These are phyloP conservation scores for Schizophyllum amplum DNA, from an alignment of 1,284 basidiomycete species.

Conservation along the genomic window DNA sequence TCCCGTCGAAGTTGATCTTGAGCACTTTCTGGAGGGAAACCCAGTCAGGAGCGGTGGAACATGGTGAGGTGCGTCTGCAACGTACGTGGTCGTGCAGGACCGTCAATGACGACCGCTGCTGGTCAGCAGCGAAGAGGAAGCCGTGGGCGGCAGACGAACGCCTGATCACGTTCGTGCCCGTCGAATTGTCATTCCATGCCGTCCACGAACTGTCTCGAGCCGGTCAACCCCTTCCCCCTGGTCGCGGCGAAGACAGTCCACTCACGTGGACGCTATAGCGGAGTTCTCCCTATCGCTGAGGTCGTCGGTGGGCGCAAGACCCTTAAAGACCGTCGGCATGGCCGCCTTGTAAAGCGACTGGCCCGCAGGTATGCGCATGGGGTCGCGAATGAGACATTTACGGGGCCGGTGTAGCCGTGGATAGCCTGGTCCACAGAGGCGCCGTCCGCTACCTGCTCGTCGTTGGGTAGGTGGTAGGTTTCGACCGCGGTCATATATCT, in stretches of 20 bases:
- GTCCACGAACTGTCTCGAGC: too few species aligned
- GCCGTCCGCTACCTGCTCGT: conserved; percentile 14
- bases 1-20: conserved; percentile 17
- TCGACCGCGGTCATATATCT: conserved; percentile 12
- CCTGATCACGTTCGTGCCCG: conserved; percentile 8
- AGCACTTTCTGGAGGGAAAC: conserved; percentile 15
- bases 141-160: conserved; percentile 31
- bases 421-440: conserved; percentile 10
- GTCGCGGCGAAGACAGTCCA: too few species aligned
- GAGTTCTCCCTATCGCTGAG: conserved; percentile 14
- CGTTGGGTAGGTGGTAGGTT: conserved; percentile 12
- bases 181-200: conserved; percentile 15
- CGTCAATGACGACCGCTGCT: conserved; percentile 22
- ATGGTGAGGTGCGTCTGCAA: too few species aligned
- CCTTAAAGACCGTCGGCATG: conserved; percentile 12
- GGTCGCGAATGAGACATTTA: conserved; percentile 18
- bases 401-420: conserved; percentile 15
- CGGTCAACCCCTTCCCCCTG: too few species aligned
- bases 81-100: conserved; percentile 22
- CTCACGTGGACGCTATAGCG: background rate
- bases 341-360: conserved; percentile 17
- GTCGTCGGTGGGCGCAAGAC: conserved; percentile 12
- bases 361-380: conserved; percentile 16
- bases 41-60: too few species aligned
- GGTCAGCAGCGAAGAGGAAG: conserved; percentile 26